Conservation (phyloP, 2,329 filamentous ascomycete genomes). For the Colletotrichum magnum region DNA sequence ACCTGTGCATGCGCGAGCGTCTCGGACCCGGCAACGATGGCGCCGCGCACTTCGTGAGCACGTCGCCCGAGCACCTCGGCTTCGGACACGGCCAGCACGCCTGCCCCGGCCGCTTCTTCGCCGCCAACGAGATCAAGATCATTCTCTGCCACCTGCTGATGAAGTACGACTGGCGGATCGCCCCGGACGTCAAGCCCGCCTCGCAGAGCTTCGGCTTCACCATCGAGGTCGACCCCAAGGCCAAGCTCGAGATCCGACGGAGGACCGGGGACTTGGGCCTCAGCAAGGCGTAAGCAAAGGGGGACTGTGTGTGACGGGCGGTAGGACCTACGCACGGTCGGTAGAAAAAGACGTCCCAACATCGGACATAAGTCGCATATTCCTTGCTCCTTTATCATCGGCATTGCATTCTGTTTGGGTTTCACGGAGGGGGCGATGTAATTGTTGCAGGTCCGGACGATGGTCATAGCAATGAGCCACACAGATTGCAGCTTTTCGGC, state of each 20-base stretch:
- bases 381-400: background rate
- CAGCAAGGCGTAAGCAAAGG: constrained; percentile 14
- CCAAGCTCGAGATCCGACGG: constrained; percentile 35
- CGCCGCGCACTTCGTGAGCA: constrained; percentile 49
- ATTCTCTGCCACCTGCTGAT: constrained; percentile 49
- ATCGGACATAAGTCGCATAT: constrained; percentile 6
- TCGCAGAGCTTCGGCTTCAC: constrained; percentile 27
- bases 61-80: constrained; percentile 45
- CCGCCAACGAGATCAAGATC: constrained; percentile 54
- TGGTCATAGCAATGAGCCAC: constrained; percentile 32
- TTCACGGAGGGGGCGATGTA: constrained; percentile 15
- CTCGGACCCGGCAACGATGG: constrained; percentile 38
- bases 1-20: constrained; percentile 34
- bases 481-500: constrained; percentile 31
- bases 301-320: background rate
- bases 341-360: background rate
- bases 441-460: constrained; percentile 12
- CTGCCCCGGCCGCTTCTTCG: constrained; percentile 57
- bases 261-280: constrained; percentile 29
- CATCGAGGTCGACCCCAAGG: constrained; percentile 35
- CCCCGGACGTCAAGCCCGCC: constrained; percentile 15
- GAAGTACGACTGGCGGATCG: constrained; percentile 48
- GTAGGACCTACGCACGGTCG: background rate
- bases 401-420: constrained; percentile 2
- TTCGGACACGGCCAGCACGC: constrained; percentile 56